phyloP scores from a whole-genome alignment of 306 rosid genomes.

The Benincasa hispida region DNA sequence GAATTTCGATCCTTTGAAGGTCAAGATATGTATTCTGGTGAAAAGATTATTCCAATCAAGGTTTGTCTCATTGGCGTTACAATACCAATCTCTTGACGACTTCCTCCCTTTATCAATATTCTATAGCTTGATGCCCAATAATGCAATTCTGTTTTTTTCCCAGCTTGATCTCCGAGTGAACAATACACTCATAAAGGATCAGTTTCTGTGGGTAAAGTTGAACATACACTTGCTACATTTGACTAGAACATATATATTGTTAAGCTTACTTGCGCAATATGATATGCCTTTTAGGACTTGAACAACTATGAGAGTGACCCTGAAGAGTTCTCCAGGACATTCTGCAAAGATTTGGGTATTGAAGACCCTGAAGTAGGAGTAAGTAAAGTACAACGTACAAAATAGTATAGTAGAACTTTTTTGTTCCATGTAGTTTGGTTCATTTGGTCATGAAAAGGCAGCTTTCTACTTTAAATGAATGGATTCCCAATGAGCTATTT shows the following conservation, averaged over 20 bases:
- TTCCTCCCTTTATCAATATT: neutral
- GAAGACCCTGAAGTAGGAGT: conserved; percentile 94
- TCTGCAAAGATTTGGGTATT: conserved; percentile 77
- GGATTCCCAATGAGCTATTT: neutral
- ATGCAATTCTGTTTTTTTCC: neutral
- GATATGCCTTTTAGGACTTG: conserved; percentile 51
- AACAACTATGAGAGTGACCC: conserved; percentile 93
- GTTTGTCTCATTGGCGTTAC: conserved; percentile 12
- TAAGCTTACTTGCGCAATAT: neutral
- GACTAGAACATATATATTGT: neutral
- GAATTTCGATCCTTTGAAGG: conserved; percentile 76
- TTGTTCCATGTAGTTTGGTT: neutral
- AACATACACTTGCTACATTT: conserved; percentile 5
- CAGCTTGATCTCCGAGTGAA: conserved; percentile 94
- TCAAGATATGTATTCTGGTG: conserved; percentile 83
- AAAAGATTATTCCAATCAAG: conserved; percentile 84
- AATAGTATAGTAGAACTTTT: neutral
- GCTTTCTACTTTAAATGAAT: neutral
- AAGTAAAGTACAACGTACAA: conserved; percentile 24
- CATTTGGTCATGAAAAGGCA: neutral
- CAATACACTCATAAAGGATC: conserved; percentile 80
- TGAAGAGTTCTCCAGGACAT: conserved; percentile 78
- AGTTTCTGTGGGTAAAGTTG: conserved; percentile 81
- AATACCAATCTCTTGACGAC: neutral
- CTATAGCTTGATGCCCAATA: neutral